Evolutionary conservation across 179 eudicot genomes (phyloP).

Genomic region (Vitellaria paradoxa): DNA sequence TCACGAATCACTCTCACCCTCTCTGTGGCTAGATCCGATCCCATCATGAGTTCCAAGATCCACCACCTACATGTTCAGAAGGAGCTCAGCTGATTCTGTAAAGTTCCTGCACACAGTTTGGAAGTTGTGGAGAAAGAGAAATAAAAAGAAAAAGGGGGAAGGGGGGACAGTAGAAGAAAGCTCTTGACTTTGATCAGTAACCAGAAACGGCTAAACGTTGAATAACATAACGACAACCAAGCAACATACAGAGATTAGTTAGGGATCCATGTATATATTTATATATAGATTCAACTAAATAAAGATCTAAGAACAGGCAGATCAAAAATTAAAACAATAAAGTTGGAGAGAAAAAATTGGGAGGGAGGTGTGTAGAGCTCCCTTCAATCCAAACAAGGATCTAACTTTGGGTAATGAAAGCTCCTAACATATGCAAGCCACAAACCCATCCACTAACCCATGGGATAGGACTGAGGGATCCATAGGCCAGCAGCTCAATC

Average conservation of each 20-base stretch:
- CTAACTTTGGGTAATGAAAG: constrained; percentile 35
- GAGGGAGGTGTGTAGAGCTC: constrained; percentile 54
- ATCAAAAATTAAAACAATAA: not conserved
- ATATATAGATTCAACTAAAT: not conserved
- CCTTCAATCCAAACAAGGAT: constrained; percentile 79
- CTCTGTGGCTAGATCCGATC: no score
- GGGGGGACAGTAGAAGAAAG: not conserved
- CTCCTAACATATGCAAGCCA: constrained; percentile 73
- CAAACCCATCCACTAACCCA: constrained; percentile 20
- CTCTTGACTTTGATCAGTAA: not conserved
- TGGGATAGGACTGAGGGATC: constrained; percentile 55
- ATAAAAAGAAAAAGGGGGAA: not conserved
- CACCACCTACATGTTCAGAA: not conserved
- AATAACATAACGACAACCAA: not conserved
- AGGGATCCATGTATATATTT: not conserved
- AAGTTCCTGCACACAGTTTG: not conserved
- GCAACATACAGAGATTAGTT: not conserved
- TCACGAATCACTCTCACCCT: no score
- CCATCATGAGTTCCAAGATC: not conserved
- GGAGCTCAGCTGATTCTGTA: not conserved
- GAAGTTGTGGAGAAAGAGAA: not conserved
- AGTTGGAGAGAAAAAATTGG: not conserved
- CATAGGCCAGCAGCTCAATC: constrained; percentile 67
- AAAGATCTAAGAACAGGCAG: not conserved
- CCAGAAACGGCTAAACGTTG: not conserved